Evolutionary conservation across 768 basidiomycete species (phyloP), one percentile per base, ranked within the genome.

Genomic region (Coprinopsis sp.): DNA sequence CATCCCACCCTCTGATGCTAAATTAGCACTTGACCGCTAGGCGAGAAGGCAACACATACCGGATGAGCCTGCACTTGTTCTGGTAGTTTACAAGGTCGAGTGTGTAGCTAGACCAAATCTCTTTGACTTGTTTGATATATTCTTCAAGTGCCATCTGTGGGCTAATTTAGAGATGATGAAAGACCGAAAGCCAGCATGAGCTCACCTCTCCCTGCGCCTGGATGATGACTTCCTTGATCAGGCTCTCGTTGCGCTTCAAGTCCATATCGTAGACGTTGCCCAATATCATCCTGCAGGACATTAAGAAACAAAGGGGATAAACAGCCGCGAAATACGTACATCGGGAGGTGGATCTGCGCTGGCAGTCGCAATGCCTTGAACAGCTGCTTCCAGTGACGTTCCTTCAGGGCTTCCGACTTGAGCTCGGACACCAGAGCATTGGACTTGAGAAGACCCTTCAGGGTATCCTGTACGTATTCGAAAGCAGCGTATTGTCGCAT

Each of bases 401-500:
- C 96, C 66, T 97, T 91, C 58, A 99, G 67, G 4, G 94, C 94
- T 59, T 98, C 96, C 8, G 92, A 95, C 69, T 96, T 97, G 58
- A 99, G 72, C 66, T 99, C 96, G 13, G 82, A 82, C n/a, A 99
- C 76, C 53, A 96, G 70, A 1, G 83, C 62, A 62, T 99, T 98
- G 29, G 88, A 84, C 69, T 96, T 98, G 54, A 97, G 76, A 38
- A 93, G 72, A 11, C 83, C 80, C 36, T 87, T 79, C 44, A 99
- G 73, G 18, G 85, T 77, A 33, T 99, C 95, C 60, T 98, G 94
- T 2, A 98, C 92, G 63, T 90, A 94, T 72, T 98, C 96, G 60
- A 97, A 99, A 0, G 96, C 96, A 7, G 93, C 91, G 64, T 99
- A 99, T 62, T 99, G 96, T 44, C 96, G 80, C 96, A 98, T 99